Base-by-base conservation (phyloP, 2,329 filamentous ascomycete species). In the Incumbomyces delicatus region DNA sequence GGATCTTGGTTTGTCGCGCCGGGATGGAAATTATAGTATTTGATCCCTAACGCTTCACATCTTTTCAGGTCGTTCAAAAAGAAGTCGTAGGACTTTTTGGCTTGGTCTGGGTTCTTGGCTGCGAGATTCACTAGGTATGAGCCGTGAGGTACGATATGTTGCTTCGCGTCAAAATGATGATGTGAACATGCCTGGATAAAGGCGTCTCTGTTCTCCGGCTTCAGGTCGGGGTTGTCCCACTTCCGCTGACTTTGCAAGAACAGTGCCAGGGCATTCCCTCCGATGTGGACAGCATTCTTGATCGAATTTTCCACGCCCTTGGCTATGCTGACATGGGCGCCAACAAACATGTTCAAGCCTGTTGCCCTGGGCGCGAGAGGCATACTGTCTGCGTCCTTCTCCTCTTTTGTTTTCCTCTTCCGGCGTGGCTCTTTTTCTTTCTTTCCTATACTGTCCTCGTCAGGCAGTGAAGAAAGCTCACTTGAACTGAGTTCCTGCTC, bases 231-330 rank as follows among this genome's bases (percentile, higher is more conserved):
- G 58, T 84, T 94, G 22, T 78, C 75, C 92, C 92, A 98, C 70
- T 95, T 96, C 46, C 89, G 81, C 65, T 98, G 92, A 0, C 87
- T 94, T 63, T 96, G 96, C 57, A 98, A 75, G 68, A 98, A 98
- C 16, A 96, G 73, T 3, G 92, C 92, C 57, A 96, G 94, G 8
- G 89, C 80, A 62, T 96, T 98, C 52, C 85, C 89, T 44, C 76
- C 89, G 53, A 95, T 88, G 41, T 87, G 77, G 1, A 82, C 62
- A 37, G 84, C 78, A 57, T 95, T 94, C 17, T 74, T 71, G 49
- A 96, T 75, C 0, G 89, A 77, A 64, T 96, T 95, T 48, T 95
- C 88, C 1, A 96, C 85, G 85, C 87, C 90, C 70, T 89, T 90
- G 22, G 92, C 88, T 52, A 78, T 81, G 64, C 85, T 92, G 51